Evolutionary conservation across 1,139 yeast genomes (phyloP), one percentile per base, ranked within the genome.

Genomic region (Saccharomyces hybrid): DNA sequence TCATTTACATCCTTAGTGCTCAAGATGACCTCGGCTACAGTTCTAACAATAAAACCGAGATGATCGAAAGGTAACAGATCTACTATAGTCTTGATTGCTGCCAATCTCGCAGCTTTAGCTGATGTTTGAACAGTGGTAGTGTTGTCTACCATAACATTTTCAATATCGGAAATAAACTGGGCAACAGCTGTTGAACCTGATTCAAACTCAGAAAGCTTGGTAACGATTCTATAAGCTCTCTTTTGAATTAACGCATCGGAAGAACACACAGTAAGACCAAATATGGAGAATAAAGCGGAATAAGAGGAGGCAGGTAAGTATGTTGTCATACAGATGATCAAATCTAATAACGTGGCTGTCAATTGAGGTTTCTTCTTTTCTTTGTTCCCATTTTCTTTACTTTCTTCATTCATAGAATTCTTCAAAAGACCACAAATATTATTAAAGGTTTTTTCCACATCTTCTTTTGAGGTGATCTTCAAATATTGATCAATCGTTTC

Each of bases 1-100:
- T 91, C 98, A 68, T 93, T 93, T 52, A 83, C 84, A 69, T 90
- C 97, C 71, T 93, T 93, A n/a, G 97, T 90, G 42, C 90, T 84
- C 67, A 95, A 76, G 55, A 93, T 91, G 24, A 91, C 84, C 73
- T 93, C 99, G 55, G 96, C 89, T 48, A 90, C 76, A 47, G 88
- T 74, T 11, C 88, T 78, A 26, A 97, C 96, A 61, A 93, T 84
- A 66, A 90, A 88, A 64, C 81, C 81, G 62, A 89, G 75, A 57
- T 86, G 84, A 28, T 77, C 70, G 2, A 73, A 61, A 27, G 96
- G 93, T 47, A 89, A 71, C 26, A 83, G 65, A 29, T 81, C 80
- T 50, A 88, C 73, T 12, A 91, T 64, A 29, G 80, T 76, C 57
- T 79, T 75, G 48, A 93, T 76, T 3, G 96, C 87, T 32, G 78